phyloP scores from a whole-genome alignment of 1,139 yeast genomes.

The Debaryomyces sp. region DNA sequence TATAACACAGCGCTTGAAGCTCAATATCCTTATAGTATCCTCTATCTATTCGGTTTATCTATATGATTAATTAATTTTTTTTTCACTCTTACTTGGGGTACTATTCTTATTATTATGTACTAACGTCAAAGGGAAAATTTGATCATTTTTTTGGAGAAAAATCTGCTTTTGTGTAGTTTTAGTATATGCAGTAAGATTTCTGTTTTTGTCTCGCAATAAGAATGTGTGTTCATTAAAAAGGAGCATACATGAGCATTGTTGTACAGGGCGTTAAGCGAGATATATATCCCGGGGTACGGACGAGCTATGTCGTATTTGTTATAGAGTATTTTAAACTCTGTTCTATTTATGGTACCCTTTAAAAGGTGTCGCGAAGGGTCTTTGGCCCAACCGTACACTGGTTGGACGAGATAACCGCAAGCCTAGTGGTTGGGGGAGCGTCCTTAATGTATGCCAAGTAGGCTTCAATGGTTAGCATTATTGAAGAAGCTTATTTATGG shows the following conservation, averaged over 20 bases:
- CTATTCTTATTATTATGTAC: neutral
- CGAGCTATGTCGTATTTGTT: neutral
- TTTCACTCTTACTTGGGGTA: neutral
- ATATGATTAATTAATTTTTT: neutral
- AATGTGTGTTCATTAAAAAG: neutral
- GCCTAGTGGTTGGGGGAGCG: neutral
- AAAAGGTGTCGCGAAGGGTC: neutral
- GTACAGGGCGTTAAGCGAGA: conserved; percentile 1
- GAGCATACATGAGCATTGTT: neutral
- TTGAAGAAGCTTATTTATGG: neutral
- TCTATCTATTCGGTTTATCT: neutral
- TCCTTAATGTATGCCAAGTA: neutral
- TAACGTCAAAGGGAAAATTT: conserved; percentile 3
- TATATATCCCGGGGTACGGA: neutral
- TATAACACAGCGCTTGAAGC: neutral
- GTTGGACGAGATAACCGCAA: neutral
- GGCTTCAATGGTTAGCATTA: neutral
- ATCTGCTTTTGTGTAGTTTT: neutral
- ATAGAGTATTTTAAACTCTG: neutral
- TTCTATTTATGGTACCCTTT: too few relatives aligned
- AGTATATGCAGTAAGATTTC: conserved; percentile 4
- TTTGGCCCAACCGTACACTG: neutral
- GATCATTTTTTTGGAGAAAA: conserved; percentile 7
- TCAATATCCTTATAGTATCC: neutral
- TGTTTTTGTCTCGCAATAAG: neutral